phyloP scores from a whole-genome alignment of 2,329 filamentous ascomycete genomes.

The Paecilomyces dactylethromorphus region DNA sequence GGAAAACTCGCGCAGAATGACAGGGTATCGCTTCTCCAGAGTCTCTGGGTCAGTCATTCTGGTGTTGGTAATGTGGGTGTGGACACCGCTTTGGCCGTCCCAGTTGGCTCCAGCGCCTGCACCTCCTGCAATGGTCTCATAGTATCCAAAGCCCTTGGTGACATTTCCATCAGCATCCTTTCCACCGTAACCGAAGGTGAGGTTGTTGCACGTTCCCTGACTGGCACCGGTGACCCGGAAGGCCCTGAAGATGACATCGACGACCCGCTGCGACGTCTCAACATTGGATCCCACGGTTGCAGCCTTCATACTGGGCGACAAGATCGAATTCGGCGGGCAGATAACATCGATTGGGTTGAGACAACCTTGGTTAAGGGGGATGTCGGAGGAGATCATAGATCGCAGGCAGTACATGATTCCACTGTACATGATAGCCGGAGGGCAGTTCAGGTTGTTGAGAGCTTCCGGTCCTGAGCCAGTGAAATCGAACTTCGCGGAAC shows the following conservation, averaged over 20 bases:
- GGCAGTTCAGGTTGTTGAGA: slow-evolving; percentile 74
- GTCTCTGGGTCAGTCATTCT: slow-evolving; percentile 78
- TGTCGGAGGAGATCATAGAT: slow-evolving; percentile 72
- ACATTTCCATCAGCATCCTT: slow-evolving; percentile 50
- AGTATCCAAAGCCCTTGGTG: slow-evolving; percentile 78
- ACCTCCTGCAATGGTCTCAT: slow-evolving; percentile 80
- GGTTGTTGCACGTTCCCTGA: slow-evolving; percentile 77
- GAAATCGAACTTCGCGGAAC: slow-evolving; percentile 74
- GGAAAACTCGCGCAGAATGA: slow-evolving; percentile 66
- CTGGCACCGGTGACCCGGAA: slow-evolving; percentile 73
- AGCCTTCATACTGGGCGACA: slow-evolving; percentile 68
- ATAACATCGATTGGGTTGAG: slow-evolving; percentile 72
- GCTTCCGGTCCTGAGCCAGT: slow-evolving; percentile 72
- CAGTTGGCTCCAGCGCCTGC: slow-evolving; percentile 69
- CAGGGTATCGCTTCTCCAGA: slow-evolving; percentile 73
- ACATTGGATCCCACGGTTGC: slow-evolving; percentile 82
- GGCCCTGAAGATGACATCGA: slow-evolving; percentile 74
- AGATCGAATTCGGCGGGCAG: slow-evolving; percentile 60
- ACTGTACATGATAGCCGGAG: slow-evolving; percentile 72
- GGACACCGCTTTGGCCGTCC: slow-evolving; percentile 70
- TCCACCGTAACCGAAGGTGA: slow-evolving; percentile 77
- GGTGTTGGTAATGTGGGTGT: slow-evolving; percentile 85
- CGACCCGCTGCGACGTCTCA: slow-evolving; percentile 70
- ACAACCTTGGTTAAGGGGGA: slow-evolving; percentile 82
- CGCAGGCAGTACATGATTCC: slow-evolving; percentile 83